Base-by-base conservation (phyloP, 257 asterid species). In the Echium plantagineum region DNA sequence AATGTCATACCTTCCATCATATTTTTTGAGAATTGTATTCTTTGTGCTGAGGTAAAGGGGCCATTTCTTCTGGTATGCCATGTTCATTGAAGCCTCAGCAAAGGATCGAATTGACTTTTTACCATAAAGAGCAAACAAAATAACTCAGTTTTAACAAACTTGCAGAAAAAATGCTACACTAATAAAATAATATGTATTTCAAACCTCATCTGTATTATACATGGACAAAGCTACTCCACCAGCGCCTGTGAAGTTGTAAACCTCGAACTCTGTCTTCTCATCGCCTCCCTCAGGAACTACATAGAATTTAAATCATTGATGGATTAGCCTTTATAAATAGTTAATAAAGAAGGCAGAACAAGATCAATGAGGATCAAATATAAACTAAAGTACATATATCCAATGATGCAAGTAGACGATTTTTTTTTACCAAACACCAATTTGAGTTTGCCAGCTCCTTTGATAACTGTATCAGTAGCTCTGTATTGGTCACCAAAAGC, bases 131-230 rank as follows among this genome's bases (percentile, higher is more conserved):
- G 77, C 54, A 87, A 68, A 87, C 94, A 78, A 84, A n/a, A 94
- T 0, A 82, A 24, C 67, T 84, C 94, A 5, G 79, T 80, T 64
- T 68, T 47, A 80, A 38, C 78, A 78, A 57, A 2, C 1, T 13
- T n/a, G n/a, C n/a, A n/a, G n/a, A 3, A 42, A 3, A 56, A 26
- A 60, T 7, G 6, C 18, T 20, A 8, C 57, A 47, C 8, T 9
- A 38, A 24, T 9, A 59, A n/a, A 20, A 26, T 15, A 4, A 16
- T 6, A 7, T 46, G 59, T 48, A 65, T 65, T 69, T 52, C 87
- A 66, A 66, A 93, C 98, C 98, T 93, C 98, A 61, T 89, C 98
- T 20, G 98, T 93, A 90, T 93, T 89, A 86, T 93, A 93, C 98
- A 93, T 93, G 56, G 97, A 71, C 72, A 89, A 76, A 73, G 97